A percentile compares a stretch with the other conserved stretches of the same genome.
Conservation (phyloP, 139 green algal species). For the Chlamydomonas incerta region DNA sequence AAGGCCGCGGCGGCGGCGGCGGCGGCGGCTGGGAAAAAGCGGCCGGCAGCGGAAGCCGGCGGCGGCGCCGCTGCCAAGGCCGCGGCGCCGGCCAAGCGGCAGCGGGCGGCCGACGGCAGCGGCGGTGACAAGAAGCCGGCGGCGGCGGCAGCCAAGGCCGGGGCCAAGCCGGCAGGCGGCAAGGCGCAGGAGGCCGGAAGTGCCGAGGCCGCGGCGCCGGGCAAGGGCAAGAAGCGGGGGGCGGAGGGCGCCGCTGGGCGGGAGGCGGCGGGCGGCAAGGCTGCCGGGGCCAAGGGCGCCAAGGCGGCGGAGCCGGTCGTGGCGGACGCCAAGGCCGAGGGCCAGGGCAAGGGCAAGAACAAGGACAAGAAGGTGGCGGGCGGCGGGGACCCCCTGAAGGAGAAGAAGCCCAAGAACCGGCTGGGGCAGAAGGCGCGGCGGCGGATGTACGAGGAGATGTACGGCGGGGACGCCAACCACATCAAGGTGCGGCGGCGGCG, state of each 20-base stretch:
- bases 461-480: conserved; percentile 51
- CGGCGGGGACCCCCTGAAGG: background rate
- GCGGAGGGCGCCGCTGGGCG: too few relatives aligned
- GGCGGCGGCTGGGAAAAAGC: background rate
- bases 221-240: too few relatives aligned
- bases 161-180: too few relatives aligned
- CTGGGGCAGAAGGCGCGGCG: conserved; percentile 67
- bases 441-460: conserved; percentile 57
- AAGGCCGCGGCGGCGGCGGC: background rate
- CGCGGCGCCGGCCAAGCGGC: too few relatives aligned
- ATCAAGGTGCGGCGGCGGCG: conserved; percentile 9
- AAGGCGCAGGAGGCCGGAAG: too few relatives aligned
- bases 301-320: too few relatives aligned
- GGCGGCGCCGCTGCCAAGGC: background rate
- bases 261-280: too few relatives aligned
- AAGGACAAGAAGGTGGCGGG: background rate
- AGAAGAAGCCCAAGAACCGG: conserved; percentile 62
- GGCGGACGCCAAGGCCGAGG: background rate
- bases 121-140: too few relatives aligned
- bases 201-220: too few relatives aligned
- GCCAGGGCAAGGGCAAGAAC: background rate
- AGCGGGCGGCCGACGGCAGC: too few relatives aligned
- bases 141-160: too few relatives aligned
- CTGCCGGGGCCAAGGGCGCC: too few relatives aligned
- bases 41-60: background rate